Percentiles rank a stretch among this genome's conserved stretches.
These are phyloP conservation scores for Globisporangium parvum DNA, from an alignment of 352 stramenopile species.

Conservation along the genomic window DNA sequence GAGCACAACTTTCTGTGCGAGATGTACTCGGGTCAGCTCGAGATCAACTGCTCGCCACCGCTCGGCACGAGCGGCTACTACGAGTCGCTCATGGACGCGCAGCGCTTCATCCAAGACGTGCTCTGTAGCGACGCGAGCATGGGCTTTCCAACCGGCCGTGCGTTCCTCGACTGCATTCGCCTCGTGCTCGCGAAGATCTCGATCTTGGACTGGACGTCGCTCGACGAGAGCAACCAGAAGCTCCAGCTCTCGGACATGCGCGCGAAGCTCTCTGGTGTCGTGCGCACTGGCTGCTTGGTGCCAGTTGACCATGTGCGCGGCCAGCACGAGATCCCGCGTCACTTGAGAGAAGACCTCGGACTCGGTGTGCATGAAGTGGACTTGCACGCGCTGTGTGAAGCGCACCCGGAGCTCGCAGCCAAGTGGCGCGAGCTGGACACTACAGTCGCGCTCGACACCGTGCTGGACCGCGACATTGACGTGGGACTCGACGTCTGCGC, in stretches of 20 bases:
- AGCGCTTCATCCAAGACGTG: constrained; percentile 25
- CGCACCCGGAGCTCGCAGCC: constrained; percentile 23
- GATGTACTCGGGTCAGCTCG: constrained; percentile 52
- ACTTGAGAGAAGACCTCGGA: constrained; percentile 27
- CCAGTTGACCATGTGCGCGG: constrained; percentile 18
- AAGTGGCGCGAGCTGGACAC: constrained; percentile 28
- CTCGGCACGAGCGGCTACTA: constrained; percentile 66
- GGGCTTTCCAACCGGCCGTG: constrained; percentile 36
- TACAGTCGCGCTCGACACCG: constrained; percentile 15
- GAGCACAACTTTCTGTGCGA: constrained; percentile 57
- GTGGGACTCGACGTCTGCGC: constrained; percentile 25
- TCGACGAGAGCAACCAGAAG: constrained; percentile 44
- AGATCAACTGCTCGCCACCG: constrained; percentile 66
- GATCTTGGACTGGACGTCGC: constrained; percentile 69
- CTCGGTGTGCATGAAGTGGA: constrained; percentile 14
- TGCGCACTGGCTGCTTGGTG: constrained; percentile 39
- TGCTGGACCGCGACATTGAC: constrained; percentile 45
- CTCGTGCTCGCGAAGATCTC: constrained; percentile 70
- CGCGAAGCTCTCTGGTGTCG: constrained; percentile 33
- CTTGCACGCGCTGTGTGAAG: constrained; percentile 21
- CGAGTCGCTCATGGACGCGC: constrained; percentile 37
- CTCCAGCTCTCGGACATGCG: constrained; percentile 51
- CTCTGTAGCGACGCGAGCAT: constrained; percentile 17
- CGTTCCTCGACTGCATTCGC: constrained; percentile 64
- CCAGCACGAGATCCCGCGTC: constrained; percentile 10